These are phyloP conservation scores for Aureobasidium sp. DNA, from an alignment of 2,329 filamentous ascomycete genomes.

Conservation along the genomic window DNA sequence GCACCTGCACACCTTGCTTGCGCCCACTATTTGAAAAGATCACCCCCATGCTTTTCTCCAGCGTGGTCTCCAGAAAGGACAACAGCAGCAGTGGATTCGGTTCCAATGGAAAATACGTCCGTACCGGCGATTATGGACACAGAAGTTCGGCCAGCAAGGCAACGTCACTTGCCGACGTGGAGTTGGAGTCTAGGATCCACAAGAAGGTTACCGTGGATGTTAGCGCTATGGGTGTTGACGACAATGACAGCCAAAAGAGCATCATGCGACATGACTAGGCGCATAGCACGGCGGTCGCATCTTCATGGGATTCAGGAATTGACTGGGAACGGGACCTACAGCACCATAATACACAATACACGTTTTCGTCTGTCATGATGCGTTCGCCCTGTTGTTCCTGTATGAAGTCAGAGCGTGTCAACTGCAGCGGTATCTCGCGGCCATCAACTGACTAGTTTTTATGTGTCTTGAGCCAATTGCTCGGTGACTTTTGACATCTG, in stretches of 20 bases:
- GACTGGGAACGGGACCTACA: too few relatives aligned
- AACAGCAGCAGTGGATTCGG: background rate
- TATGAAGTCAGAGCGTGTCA: too few relatives aligned
- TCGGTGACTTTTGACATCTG: too few relatives aligned
- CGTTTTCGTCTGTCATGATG: too few relatives aligned
- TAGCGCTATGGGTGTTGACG: background rate
- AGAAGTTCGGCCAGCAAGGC: background rate
- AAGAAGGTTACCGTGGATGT: slow-evolving; percentile 4
- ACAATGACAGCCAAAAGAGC: slow-evolving; percentile 10
- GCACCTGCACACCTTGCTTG: slow-evolving; percentile 7
- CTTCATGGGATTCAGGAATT: background rate
- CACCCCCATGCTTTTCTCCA: background rate
- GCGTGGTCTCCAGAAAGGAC: background rate
- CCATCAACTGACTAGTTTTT: too few relatives aligned
- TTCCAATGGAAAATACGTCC: background rate
- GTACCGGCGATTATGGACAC: background rate
- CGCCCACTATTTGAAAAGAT: slow-evolving; percentile 12
- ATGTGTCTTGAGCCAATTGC: too few relatives aligned
- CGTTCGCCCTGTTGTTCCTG: too few relatives aligned
- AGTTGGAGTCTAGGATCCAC: background rate
- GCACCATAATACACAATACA: too few relatives aligned
- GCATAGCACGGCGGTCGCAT: background rate
- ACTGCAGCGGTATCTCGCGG: too few relatives aligned
- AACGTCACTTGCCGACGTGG: background rate
- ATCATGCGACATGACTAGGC: background rate